Base-by-base conservation (phyloP, 345 rosid genomes). In the Mercurialis annua region DNA sequence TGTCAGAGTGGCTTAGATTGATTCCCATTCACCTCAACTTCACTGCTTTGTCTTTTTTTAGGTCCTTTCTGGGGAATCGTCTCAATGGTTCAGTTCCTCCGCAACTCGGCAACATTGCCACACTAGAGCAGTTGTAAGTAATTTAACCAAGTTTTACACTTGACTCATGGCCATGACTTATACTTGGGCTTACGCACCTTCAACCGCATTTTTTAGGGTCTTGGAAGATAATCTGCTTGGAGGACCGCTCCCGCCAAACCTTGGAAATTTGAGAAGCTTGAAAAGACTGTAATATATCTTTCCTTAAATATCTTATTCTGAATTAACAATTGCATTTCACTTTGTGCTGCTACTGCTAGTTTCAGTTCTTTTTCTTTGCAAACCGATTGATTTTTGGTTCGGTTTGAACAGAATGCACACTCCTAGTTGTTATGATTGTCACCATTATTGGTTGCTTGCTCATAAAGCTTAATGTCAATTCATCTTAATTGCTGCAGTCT, bases 1-100 rank as follows among this genome's bases (percentile, higher is more conserved):
- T 67, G 18, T 14, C 16, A 36, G 21, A 17, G 27, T 1, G 42
- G 38, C 53, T 72, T 67, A 38, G 38, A n/a, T n/a, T 59, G 31
- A 38, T 61, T 17, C 47, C 29, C 51, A 54, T 68, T 48, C 56
- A 30, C 21, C 42, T 54, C 9, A 38, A 46, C 30, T 61, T 49
- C 50, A 50, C 21, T 27, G 64, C 23, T 53, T 1, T 67, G 9
- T 43, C 17, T 43, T 59, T 51, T 48, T 61, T 58, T 62, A 94
- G 99, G 69, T 76, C 86, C 15, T 44, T 87, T 29, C 9, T 69
- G 0, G 97, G 87, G 66, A 94, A 91, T 77, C 89, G 88, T 59
- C 61, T 94, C 65, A 79, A 61, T 38, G 96, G 96, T 59, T 38
- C 81, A 24, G 70, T 94, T 71, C 96, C 97, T 40, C 46, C 38